Base-by-base conservation (phyloP, 805 yeast species). In the Lipomyces starkeyi region DNA sequence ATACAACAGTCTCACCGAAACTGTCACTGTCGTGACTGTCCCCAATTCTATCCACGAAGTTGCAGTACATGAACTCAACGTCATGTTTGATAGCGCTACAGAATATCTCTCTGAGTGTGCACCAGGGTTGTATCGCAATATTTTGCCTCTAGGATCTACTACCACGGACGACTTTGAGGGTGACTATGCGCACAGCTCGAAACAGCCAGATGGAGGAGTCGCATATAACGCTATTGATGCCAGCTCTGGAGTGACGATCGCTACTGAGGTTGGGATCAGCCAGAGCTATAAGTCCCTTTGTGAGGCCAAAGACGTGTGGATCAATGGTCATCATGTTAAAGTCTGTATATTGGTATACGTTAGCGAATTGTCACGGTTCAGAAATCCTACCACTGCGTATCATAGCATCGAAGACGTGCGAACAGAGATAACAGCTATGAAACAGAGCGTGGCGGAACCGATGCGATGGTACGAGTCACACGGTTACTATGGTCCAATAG, bases 151-250 rank as follows among this genome's bases (percentile, higher is more conserved):
- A n/a, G 25, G 20, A 13, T 47, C 53, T 47, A n/a, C 3, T 7
- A 13, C 53, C 17, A 47, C 25, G 1, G 1, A 47, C 1, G 7
- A 47, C 53, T 47, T 47, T 17, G 53, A 47, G 8, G 20, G 20
- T 22, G 9, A 22, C 20, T 47, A 47, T 22, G 53, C 53, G 25
- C 7, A 47, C 25, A 47, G 53, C 53, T 47, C 53, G 6, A 52
- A 52, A n/a, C 55, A 52, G 29, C 55, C 55, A n/a, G 55, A 52
- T 52, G 55, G 55, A 9, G 55, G 55, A 52, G 13, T 52, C 25
- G 22, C 5, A n/a, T n/a, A n/a, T n/a, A n/a, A n/a, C n/a, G n/a
- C 25, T 52, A 52, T 52, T 13, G 17, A 1, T 1, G 7, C n/a
- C 29, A 17, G 2, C 2, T n/a, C n/a, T n/a, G n/a, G 11, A n/a